Percentiles rank a stretch among this genome's conserved stretches.
Evolutionary conservation across 106 monocot genomes (phyloP).

Genomic region (Phalaenopsis aphrodite): DNA sequence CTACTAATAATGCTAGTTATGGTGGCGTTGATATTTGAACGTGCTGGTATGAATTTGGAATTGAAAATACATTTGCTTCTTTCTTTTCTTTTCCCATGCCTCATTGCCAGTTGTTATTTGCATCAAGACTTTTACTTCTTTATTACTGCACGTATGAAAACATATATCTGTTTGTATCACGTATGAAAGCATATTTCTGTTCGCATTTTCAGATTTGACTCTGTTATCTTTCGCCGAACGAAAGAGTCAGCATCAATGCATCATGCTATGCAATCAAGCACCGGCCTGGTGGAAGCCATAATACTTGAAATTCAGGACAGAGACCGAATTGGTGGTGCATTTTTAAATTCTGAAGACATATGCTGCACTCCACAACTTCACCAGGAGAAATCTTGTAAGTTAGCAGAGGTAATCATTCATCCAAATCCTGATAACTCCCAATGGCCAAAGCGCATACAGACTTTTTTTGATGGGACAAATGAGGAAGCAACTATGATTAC

Average conservation of each 20-base stretch:
- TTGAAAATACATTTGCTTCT: not conserved
- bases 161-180: not conserved
- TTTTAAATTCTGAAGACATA: conserved; percentile 66
- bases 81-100: not conserved
- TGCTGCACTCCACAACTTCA: conserved; percentile 62
- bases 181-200: not conserved
- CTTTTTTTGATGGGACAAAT: conserved; percentile 66
- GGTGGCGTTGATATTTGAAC: not conserved
- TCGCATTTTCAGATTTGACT: conserved; percentile 57
- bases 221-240: conserved; percentile 63
- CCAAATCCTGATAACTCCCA: conserved; percentile 52
- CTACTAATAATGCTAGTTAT: not conserved
- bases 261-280: conserved; percentile 71
- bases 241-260: conserved; percentile 68
- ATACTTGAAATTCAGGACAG: conserved; percentile 88
- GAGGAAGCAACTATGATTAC: conserved; percentile 63
- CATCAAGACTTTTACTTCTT: not conserved
- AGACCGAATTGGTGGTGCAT: conserved; percentile 75
- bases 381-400: conserved; percentile 43
- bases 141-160: not conserved
- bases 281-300: conserved; percentile 94
- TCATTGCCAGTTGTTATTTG: not conserved
- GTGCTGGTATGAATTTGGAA: not conserved
- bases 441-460: conserved; percentile 87
- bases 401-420: conserved; percentile 84